Evolutionary conservation across 768 basidiomycete genomes (phyloP), one percentile per base, ranked within the genome.

Genomic region (Trametes gibbosa): DNA sequence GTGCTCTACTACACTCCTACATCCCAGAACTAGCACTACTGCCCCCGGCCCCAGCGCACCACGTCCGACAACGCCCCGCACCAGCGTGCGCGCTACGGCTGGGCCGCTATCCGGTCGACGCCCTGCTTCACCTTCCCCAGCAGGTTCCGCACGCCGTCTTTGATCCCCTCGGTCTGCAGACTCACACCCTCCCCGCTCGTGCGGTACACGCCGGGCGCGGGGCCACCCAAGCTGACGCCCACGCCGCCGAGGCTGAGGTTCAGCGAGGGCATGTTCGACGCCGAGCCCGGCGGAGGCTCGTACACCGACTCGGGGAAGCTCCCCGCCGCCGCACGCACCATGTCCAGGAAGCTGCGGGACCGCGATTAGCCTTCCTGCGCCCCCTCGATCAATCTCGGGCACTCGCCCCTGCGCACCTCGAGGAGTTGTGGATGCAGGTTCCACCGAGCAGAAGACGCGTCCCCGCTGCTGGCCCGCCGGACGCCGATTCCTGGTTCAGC

Each of bases 381-480:
- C 21, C 16, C 39, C 49, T 56, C 50, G 50, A 56, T 37, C 60
- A 52, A 53, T 25, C 50, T 48, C 49, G 45, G 41, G 42, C 9
- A 49, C 59, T 5, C 49, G 62, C 41, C 24, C 17, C 16, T 17
- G 65, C 82, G 39, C 74, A 96, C 94, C 87, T 90, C 24, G 87
- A 86, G 4, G 96, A 97, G 69, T 98, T 98, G 71, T 97, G 95
- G 13, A 99, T 82, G 64, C 89, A 95, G 37, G 95, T 98, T 16
- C 97, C 96, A 1, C 96, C 97, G 3, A 99, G 82, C 3, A 99
- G 72, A 41, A 98, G 75, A 34, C 95, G 81, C 19, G 87, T 85
- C 1, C 89, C 89, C 14, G 84, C 79, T 9, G 82, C 77, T 54
- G 63, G 58, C 17, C 63, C 63, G 32, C 78, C 74, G 37, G 77